These are phyloP conservation scores for Schizosaccharomyces osmophilus DNA, from an alignment of 805 yeast species.

Conservation along the genomic window DNA sequence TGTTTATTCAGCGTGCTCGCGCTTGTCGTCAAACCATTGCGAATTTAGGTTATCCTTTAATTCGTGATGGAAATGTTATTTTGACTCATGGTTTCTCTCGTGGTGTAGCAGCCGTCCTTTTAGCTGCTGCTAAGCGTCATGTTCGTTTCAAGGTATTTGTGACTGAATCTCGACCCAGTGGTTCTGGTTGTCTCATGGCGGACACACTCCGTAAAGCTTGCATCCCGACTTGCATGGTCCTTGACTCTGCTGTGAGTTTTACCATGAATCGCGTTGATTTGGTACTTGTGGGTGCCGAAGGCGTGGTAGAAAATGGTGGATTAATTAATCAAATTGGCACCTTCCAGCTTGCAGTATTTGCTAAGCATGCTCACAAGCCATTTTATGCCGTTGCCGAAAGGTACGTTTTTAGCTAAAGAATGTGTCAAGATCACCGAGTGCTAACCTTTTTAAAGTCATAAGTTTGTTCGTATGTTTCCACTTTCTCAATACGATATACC, in stretches of 20 bases:
- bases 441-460: conserved; percentile 27
- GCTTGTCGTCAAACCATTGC: conserved; percentile 75
- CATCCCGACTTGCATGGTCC: conserved; percentile 69
- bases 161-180: conserved; percentile 77
- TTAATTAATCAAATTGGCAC: conserved; percentile 85
- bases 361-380: conserved; percentile 75
- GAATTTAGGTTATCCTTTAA: conserved; percentile 63
- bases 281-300: conserved; percentile 92
- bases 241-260: conserved; percentile 83
- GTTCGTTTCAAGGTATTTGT: conserved; percentile 73
- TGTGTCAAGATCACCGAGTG: neutral
- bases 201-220: conserved; percentile 37
- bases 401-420: conserved; percentile 2
- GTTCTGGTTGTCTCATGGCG: conserved; percentile 52
- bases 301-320: conserved; percentile 97
- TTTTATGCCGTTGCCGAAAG: conserved; percentile 77
- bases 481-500: conserved; percentile 81
- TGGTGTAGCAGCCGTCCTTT: conserved; percentile 56
- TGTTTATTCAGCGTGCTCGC: conserved; percentile 78
- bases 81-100: conserved; percentile 81
- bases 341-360: conserved; percentile 79
- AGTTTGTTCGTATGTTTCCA: conserved; percentile 89
- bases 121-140: conserved; percentile 50
- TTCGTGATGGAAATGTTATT: conserved; percentile 76
- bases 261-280: conserved; percentile 79